phyloP scores from a whole-genome alignment of 768 basidiomycete genomes.

The Cyathus striatus region DNA sequence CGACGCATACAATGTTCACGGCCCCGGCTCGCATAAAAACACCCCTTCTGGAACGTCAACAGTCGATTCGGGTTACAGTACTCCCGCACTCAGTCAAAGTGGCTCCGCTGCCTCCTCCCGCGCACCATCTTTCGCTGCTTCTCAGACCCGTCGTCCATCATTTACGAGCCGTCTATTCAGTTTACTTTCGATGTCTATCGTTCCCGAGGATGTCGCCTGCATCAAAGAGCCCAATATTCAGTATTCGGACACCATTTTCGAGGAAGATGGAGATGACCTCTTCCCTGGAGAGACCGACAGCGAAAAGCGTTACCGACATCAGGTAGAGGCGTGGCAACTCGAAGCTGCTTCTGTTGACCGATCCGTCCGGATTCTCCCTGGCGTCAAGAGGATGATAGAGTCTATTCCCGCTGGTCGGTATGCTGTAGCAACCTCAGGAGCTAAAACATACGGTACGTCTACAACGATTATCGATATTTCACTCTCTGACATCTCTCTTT shows the following conservation, averaged over 20 bases:
- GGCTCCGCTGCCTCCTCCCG: slow-evolving; percentile 31
- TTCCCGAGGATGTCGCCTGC: slow-evolving; percentile 19
- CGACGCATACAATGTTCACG: slow-evolving; percentile 47
- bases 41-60: slow-evolving; percentile 15
- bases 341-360: slow-evolving; percentile 55
- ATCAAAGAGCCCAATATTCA: slow-evolving; percentile 13
- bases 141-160: slow-evolving; percentile 37
- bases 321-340: slow-evolving; percentile 45
- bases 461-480: not conserved
- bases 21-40: slow-evolving; percentile 24
- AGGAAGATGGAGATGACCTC: slow-evolving; percentile 25
- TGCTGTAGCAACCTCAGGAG: slow-evolving; percentile 72
- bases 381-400: slow-evolving; percentile 59
- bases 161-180: slow-evolving; percentile 36
- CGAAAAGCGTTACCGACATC: slow-evolving; percentile 23
- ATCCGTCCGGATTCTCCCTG: slow-evolving; percentile 67
- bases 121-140: slow-evolving; percentile 30
- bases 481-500: slow-evolving; percentile 1
- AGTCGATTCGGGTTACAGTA: slow-evolving; percentile 26
- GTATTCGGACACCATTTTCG: slow-evolving; percentile 23
- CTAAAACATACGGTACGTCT: slow-evolving; percentile 58
- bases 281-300: slow-evolving; percentile 2
- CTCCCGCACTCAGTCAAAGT: slow-evolving; percentile 35
- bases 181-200: slow-evolving; percentile 28
- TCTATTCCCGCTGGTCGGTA: slow-evolving; percentile 63